Evolutionary conservation across 768 basidiomycete species (phyloP), one percentile per base, ranked within the genome.

Genomic region (Rhodotorula kratochvilovae): DNA sequence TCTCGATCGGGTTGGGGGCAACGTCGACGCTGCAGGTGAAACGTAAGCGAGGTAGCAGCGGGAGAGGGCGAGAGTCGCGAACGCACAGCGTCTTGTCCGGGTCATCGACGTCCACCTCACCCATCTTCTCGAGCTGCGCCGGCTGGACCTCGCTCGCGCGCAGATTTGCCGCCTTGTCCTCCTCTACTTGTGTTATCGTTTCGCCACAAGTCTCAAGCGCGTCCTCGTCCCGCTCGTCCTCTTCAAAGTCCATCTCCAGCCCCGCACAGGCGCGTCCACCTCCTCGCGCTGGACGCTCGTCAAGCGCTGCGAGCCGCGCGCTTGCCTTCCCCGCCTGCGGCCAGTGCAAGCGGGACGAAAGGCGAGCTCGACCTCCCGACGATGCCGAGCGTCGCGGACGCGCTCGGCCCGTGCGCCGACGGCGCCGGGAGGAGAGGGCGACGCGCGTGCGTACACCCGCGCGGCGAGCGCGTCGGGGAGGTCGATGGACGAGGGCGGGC

Each of bases 401-500:
- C n/a, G n/a, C n/a, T n/a, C n/a, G n/a, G n/a, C n/a, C n/a, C n/a
- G n/a, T n/a, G n/a, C n/a, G n/a, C 6, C 39, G 39, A 7, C 39
- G 8, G 39, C 6, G 39, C 39, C 39, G 39, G 6, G 39, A 6
- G 39, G 39, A 39, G 39, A 39, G 39, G 39, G 39, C 39, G 39
- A 39, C 8, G 13, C 39, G 39, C 39, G 39, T 13, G 39, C 29
- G 21, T 42, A 33, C n/a, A 46, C 31, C 2, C 31, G 29, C 0
- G 27, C 43, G 8, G 19, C 2, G 29, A 45, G 16, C 42, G 10
- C 46, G 43, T 6, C 45, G 35, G 31, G 67, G 10, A 68, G 54
- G 13, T 62, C 61, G 66, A 63, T 51, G 1, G 53, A 60, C 23
- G 70, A 65, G 1, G 69, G 35, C 29, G 43, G 4, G 25, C 11